A percentile compares a stretch with the other conserved stretches of the same genome.
Evolutionary conservation across 768 basidiomycete species (phyloP).

Genomic region (Boletus subcaerulescens): DNA sequence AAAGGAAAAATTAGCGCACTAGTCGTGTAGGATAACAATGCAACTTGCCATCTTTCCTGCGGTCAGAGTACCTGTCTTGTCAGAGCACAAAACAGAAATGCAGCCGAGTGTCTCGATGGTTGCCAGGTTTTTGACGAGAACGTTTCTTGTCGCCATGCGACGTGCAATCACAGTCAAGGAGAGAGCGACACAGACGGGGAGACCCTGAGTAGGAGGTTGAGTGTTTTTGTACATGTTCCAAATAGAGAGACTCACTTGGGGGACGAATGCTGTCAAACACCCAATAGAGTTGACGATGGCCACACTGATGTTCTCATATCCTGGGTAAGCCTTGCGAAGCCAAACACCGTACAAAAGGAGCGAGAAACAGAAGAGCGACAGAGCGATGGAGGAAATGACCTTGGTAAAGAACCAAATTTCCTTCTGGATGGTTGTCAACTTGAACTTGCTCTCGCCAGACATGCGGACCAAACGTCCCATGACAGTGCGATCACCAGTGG

Average conservation of each 20-base stretch:
- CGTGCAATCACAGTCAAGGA: slow-evolving; percentile 49
- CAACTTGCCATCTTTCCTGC: slow-evolving; percentile 43
- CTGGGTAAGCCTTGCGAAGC: slow-evolving; percentile 35
- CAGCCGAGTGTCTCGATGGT: slow-evolving; percentile 54
- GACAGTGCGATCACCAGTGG: slow-evolving; percentile 42
- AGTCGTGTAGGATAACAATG: neutral
- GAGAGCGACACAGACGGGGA: slow-evolving; percentile 45
- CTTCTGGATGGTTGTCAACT: slow-evolving; percentile 45
- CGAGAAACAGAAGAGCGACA: slow-evolving; percentile 39
- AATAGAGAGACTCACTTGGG: slow-evolving; percentile 30
- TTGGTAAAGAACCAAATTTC: slow-evolving; percentile 54
- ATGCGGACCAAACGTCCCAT: slow-evolving; percentile 58
- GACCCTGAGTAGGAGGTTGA: slow-evolving; percentile 23
- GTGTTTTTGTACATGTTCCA: neutral
- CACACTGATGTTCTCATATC: slow-evolving; percentile 33
- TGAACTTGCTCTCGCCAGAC: slow-evolving; percentile 45
- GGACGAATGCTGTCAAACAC: slow-evolving; percentile 39
- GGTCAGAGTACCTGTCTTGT: slow-evolving; percentile 55
- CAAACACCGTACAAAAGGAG: slow-evolving; percentile 43
- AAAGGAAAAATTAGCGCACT: neutral
- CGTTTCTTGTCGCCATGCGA: slow-evolving; percentile 46
- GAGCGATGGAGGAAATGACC: slow-evolving; percentile 43
- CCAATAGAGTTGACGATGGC: slow-evolving; percentile 40
- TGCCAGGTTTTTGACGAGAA: slow-evolving; percentile 50
- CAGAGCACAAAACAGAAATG: slow-evolving; percentile 51